Base-by-base conservation (phyloP, 2,329 filamentous ascomycete species). In the Colletotrichum brevisporum region DNA sequence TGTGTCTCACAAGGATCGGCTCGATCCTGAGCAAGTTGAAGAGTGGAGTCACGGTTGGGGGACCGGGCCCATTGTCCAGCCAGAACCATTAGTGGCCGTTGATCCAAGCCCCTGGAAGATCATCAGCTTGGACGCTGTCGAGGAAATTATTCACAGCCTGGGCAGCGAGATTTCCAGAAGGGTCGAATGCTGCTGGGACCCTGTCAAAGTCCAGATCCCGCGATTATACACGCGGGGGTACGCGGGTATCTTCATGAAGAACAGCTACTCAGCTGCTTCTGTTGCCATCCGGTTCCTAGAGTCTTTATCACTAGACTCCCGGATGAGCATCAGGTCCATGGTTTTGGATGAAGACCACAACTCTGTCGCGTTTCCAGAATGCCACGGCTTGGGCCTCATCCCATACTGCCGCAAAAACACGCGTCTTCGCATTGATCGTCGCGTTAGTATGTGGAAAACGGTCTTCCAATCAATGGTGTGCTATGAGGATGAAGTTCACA, bases 331-430 rank as follows among this genome's bases (percentile, higher is more conserved):
- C 1, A 51, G 57, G 1, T 39, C 24, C 0, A 47, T 67, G 0
- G 26, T 56, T 8, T 45, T 67, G 1, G 13, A 56, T 3, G 64
- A 67, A 18, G 64, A 67, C 12, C 47, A 21, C 1, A n/a, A 9
- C 2, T 27, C 63, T 18, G 50, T 62, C 3, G 50, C 10, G 5
- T 43, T 53, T 3, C 16, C 57, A 1, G 51, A 67, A 15, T 39
- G 57, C 27, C 64, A 67, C n/a, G 64, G 39, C 3, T 31, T 41
- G 2, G 64, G 64, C 13, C 51, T 67, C 0, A 67, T 67, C 26
- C 64, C 58, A 4, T 57, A 43, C n/a, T 67, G 64, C 36, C 18
- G 21, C 24, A 51, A 57, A 15, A 62, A 62, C 36, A 45, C 31
- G 12, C 43, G 18, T 1, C 58, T 67, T 4, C 41, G 21, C 4